Evolutionary conservation across 805 yeast species (phyloP).

Genomic region (Jamesozyma rosinii): DNA sequence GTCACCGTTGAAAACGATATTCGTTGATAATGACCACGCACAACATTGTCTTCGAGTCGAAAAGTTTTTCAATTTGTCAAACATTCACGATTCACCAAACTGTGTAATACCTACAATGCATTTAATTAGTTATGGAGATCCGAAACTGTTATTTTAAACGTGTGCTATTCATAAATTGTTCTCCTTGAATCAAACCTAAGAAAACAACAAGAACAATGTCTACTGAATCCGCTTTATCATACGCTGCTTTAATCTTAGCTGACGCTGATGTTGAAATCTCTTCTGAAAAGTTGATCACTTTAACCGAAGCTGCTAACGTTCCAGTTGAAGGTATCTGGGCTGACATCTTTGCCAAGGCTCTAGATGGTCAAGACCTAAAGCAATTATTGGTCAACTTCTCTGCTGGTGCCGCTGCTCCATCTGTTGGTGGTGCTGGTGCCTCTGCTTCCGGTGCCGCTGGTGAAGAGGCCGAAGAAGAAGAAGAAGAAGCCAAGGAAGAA

Average conservation of each 20-base stretch:
- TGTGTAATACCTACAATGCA: no score
- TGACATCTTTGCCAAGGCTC: constrained; percentile 72
- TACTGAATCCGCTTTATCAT: constrained; percentile 82
- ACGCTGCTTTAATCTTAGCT: constrained; percentile 97
- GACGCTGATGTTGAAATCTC: constrained; percentile 94
- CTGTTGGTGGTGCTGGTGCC: constrained; percentile 36
- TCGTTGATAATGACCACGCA: constrained; percentile 7
- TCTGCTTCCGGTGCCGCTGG: constrained; percentile 38
- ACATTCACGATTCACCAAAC: no score
- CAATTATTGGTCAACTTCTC: constrained; percentile 50
- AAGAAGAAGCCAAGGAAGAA: constrained; percentile 53
- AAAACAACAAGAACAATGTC: constrained; percentile 32
- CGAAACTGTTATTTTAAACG: no score
- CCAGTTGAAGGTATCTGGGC: constrained; percentile 58
- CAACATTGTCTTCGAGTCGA: constrained; percentile 28
- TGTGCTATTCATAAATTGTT: no score
- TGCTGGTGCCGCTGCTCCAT: constrained; percentile 36
- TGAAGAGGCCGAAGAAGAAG: constrained; percentile 43
- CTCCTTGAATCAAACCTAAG: constrained; percentile 22
- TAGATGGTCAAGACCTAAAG: constrained; percentile 74
- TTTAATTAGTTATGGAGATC: no score
- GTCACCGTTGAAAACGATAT: neutral
- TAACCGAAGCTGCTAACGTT: constrained; percentile 62
- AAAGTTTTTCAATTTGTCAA: constrained; percentile 61
- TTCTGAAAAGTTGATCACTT: constrained; percentile 63